Base-by-base conservation (phyloP, 805 yeast genomes). In the Lipomyces orientalis region DNA sequence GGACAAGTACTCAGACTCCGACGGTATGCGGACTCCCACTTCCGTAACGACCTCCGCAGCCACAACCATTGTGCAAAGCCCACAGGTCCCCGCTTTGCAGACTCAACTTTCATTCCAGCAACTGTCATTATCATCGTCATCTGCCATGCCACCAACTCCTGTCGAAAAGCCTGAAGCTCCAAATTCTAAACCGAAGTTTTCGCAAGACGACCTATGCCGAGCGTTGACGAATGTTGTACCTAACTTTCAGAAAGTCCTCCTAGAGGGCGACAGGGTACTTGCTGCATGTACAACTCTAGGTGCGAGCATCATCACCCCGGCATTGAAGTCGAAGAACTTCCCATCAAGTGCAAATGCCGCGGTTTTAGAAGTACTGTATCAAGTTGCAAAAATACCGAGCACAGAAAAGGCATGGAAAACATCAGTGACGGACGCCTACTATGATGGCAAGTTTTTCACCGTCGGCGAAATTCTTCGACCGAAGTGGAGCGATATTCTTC, bases 201-300 rank as follows among this genome's bases (percentile, higher is more conserved):
- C 76, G 51, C 81, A 81, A 65, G 87, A 83, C 51, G 87, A 85
- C 33, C 71, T 84, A 2, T 80, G 84, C 58, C 76, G 75, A 16
- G 78, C 85, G 0, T 75, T 89, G 34, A 72, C 79, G 3, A 77
- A 73, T 14, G 77, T 85, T 9, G 73, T 83, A 14, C 81, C 83
- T 1, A 75, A 77, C 37, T 74, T 88, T 43, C 80, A 80, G 6
- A 73, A 71, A 1, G 79, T 86, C 43, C 68, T 87, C 2, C 80
- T 79, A 35, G 97, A 91, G 61, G 75, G 80, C 1, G 98, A 93
- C 71, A 88, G 85, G 70, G 84, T 85, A 19, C 79, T 81, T 2
- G 75, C 82, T 1, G 80, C 84, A 3, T 73, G 90, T 0, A 81
- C 85, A 1, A 78, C 84, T 0, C 82, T 93, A 2, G 78, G 89